These are phyloP conservation scores for Verticillium nubilum DNA, from an alignment of 2,329 filamentous ascomycete species.

Conservation along the genomic window DNA sequence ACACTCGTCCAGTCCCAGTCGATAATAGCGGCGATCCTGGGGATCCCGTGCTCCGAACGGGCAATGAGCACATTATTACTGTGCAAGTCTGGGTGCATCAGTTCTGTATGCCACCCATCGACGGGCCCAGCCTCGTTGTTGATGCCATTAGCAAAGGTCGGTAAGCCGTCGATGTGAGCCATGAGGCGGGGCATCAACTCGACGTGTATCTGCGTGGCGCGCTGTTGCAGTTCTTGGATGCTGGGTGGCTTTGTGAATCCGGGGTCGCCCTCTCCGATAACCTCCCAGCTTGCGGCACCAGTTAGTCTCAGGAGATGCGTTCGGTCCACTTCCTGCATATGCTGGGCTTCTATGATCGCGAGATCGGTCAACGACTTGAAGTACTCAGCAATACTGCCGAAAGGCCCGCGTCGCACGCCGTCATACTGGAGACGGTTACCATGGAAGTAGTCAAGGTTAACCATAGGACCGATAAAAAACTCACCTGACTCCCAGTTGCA, in stretches of 20 bases:
- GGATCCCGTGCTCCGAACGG: neutral
- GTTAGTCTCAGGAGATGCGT: neutral
- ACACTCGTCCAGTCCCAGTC: constrained; percentile 9
- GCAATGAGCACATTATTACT: constrained; percentile 3
- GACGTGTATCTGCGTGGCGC: neutral
- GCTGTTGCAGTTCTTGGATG: neutral
- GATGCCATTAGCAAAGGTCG: neutral
- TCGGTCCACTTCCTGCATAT: neutral
- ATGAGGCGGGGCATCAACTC: neutral
- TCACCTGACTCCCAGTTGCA: constrained; percentile 4
- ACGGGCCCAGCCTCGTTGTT: neutral
- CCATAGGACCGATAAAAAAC: constrained; percentile 4
- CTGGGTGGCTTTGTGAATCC: neutral
- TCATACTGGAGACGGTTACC: neutral
- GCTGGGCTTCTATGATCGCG: neutral
- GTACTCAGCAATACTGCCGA: neutral
- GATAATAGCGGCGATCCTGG: constrained; percentile 4
- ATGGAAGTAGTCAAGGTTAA: neutral
- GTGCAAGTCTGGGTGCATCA: constrained; percentile 8
- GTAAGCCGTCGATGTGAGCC: neutral
- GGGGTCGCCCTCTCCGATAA: neutral
- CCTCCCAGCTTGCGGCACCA: neutral
- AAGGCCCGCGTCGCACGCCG: constrained; percentile 1
- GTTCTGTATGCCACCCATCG: constrained; percentile 1
- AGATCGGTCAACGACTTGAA: neutral